These are phyloP conservation scores for Solanum hybrid DNA, from an alignment of 305 asterid species.

Conservation along the genomic window DNA sequence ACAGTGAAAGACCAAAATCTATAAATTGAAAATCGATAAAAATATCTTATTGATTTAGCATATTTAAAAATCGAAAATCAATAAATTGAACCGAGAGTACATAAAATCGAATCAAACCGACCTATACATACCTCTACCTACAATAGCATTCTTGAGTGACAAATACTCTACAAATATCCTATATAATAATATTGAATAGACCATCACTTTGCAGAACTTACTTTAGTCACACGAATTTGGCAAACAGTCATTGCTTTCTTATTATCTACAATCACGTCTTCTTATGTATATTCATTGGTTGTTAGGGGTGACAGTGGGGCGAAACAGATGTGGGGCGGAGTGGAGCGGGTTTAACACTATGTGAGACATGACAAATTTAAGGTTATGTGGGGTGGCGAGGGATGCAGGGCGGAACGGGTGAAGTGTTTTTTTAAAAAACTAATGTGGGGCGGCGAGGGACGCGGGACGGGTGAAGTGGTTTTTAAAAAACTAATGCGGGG, in stretches of 20 bases:
- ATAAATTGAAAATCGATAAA: too few relatives aligned
- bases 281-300: neutral
- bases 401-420: neutral
- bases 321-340: neutral
- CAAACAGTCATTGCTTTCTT: neutral
- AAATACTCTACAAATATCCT: neutral
- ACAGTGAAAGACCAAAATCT: neutral
- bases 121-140: neutral
- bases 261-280: neutral
- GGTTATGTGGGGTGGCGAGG: neutral
- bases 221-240: neutral
- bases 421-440: neutral
- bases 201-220: neutral
- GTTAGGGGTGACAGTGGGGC: neutral
- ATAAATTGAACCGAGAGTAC: too few relatives aligned
- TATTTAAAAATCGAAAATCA: too few relatives aligned
- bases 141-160: neutral
- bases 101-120: too few relatives aligned
- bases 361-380: neutral
- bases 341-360: too few relatives aligned
- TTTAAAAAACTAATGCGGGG: neutral
- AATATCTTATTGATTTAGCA: neutral
- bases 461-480: neutral
- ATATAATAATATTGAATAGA: neutral
- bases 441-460: neutral